These are phyloP conservation scores for Glycyrrhiza uralensis DNA, from an alignment of 306 rosid species.

Conservation along the genomic window DNA sequence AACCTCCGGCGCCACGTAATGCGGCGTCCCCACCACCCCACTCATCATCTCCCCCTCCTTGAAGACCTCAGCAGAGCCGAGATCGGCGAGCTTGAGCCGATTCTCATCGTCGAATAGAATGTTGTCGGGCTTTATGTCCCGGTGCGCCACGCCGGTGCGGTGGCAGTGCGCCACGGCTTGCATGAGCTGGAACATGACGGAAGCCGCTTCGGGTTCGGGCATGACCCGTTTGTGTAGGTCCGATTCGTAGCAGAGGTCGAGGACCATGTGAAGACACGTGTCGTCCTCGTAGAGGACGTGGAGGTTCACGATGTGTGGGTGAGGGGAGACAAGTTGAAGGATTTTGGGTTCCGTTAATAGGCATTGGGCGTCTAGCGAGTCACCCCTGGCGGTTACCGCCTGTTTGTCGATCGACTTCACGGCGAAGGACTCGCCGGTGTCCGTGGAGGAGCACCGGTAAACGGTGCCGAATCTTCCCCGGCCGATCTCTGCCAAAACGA, in stretches of 20 bases:
- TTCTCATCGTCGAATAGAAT: conserved; percentile 42
- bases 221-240: conserved; percentile 39
- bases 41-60: conserved; percentile 43
- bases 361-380: conserved; percentile 56
- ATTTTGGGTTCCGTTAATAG: conserved; percentile 57
- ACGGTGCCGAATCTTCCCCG: conserved; percentile 74
- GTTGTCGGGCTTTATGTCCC: conserved; percentile 74
- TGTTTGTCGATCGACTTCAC: conserved; percentile 61
- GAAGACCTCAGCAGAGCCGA: conserved; percentile 65
- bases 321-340: conserved; percentile 43
- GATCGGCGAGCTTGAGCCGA: conserved; percentile 46
- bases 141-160: conserved; percentile 59
- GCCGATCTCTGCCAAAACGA: conserved; percentile 51
- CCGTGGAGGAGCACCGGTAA: conserved; percentile 36
- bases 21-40: conserved; percentile 68
- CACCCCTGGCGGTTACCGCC: conserved; percentile 37
- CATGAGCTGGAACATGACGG: conserved; percentile 47
- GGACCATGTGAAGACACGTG: conserved; percentile 47
- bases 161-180: conserved; percentile 62
- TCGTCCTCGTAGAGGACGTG: conserved; percentile 58
- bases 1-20: conserved; percentile 76
- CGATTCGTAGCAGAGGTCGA: conserved; percentile 53
- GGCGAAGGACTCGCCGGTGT: conserved; percentile 35
- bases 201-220: conserved; percentile 44
- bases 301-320: conserved; percentile 50